Percentiles rank a stretch among this genome's conserved stretches.
Conservation (phyloP, 2,329 filamentous ascomycete species). For the Stagonosporopsis tanaceti region DNA sequence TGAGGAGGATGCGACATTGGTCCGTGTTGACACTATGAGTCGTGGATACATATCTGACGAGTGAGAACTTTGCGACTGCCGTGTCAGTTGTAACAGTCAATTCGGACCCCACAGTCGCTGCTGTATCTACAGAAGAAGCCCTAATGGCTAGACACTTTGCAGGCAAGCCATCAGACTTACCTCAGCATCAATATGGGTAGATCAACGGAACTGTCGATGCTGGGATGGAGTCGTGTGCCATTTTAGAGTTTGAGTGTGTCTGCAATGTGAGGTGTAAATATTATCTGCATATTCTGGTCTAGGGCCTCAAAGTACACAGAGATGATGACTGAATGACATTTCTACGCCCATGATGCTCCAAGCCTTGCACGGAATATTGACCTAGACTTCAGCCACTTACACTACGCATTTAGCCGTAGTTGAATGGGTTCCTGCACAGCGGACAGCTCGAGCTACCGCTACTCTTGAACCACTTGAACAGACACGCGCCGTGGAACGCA, state of each 20-base stretch:
- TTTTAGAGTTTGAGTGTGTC: no score
- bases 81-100: not conserved
- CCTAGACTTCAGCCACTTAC: not conserved
- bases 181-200: not conserved
- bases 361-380: not conserved
- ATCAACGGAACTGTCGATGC: no score
- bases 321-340: no score
- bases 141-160: not conserved
- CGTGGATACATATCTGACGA: not conserved
- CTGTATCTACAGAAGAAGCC: no score
- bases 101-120: no score
- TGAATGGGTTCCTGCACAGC: conserved; percentile 88
- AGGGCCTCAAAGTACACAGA: no score
- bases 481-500: conserved; percentile 84
- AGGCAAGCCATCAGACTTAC: not conserved
- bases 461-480: conserved; percentile 97
- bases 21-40: not conserved
- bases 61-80: not conserved
- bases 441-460: conserved; percentile 93
- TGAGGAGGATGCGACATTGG: not conserved
- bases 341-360: not conserved
- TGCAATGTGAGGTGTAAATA: not conserved
- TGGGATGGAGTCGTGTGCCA: no score
- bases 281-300: not conserved
- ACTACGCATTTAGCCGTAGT: conserved; percentile 55